These are phyloP conservation scores for Nakazawaea pomicola DNA, from an alignment of 805 yeast genomes.

Conservation along the genomic window DNA sequence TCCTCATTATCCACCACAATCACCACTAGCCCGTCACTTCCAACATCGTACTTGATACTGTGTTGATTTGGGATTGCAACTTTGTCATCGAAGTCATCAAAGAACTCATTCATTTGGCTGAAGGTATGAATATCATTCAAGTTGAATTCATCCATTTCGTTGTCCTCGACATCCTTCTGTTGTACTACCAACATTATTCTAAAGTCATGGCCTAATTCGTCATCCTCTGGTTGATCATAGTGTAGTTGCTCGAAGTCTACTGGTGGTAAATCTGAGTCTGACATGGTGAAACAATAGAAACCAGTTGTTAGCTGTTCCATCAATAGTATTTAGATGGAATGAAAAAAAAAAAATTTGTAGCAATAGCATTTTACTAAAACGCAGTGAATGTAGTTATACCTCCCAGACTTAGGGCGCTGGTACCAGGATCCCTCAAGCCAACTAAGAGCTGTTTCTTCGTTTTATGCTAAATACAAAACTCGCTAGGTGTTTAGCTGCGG, in stretches of 20 bases:
- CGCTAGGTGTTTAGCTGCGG: too few species aligned
- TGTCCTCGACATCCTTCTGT: constrained; percentile 27
- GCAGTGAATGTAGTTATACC: too few species aligned
- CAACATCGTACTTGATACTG: constrained; percentile 53
- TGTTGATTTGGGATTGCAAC: constrained; percentile 53
- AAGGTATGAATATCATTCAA: constrained; percentile 40
- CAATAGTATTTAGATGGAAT: too few species aligned
- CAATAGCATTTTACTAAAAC: too few species aligned
- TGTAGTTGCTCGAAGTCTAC: constrained; percentile 12
- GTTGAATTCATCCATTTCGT: constrained; percentile 45
- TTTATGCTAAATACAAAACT: too few species aligned
- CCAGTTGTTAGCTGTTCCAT: background rate
- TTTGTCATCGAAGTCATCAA: constrained; percentile 45
- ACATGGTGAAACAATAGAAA: constrained; percentile 3
- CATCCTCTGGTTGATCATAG: constrained; percentile 19
- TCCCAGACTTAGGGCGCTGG: too few species aligned
- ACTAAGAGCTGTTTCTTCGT: too few species aligned
- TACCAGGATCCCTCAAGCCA: too few species aligned
- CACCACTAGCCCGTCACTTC: constrained; percentile 56
- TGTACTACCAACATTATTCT: constrained; percentile 39
- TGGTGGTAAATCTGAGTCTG: constrained; percentile 9
- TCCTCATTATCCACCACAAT: constrained; percentile 41
- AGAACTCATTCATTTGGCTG: constrained; percentile 44
- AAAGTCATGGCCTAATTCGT: constrained; percentile 42
- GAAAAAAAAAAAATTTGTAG: too few species aligned